Percentiles rank a stretch among this genome's conserved stretches.
Evolutionary conservation across 306 rosid genomes (phyloP).

Genomic region (Lupinus albus): DNA sequence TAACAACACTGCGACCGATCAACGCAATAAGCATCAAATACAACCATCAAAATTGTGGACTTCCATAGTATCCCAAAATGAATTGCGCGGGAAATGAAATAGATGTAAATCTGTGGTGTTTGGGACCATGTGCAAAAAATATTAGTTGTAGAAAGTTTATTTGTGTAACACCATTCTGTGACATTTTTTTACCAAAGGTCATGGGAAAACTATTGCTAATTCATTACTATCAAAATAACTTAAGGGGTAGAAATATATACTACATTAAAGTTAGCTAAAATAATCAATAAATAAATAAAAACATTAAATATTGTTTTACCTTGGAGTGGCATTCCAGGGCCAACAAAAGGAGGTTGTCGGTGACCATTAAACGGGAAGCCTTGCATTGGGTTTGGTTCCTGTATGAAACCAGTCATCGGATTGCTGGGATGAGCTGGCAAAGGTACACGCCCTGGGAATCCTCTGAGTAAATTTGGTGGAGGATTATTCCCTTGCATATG

Average conservation of each 20-base stretch:
- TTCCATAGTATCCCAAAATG: conserved; percentile 4
- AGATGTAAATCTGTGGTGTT: background rate
- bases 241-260: background rate
- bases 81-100: background rate
- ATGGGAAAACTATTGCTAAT: conserved; percentile 1
- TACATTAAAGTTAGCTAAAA: background rate
- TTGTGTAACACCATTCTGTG: background rate
- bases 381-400: conserved; percentile 67
- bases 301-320: conserved; percentile 55
- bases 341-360: conserved; percentile 63
- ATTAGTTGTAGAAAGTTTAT: conserved; percentile 12
- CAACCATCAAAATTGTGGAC: background rate
- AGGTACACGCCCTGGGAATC: conserved; percentile 68
- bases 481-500: conserved; percentile 67
- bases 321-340: conserved; percentile 65
- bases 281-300: no score
- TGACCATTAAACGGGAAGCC: conserved; percentile 65
- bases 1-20: background rate
- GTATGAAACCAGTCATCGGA: conserved; percentile 63
- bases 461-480: conserved; percentile 69
- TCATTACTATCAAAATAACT: conserved; percentile 15
- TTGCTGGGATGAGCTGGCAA: conserved; percentile 56
- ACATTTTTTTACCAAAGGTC: conserved; percentile 2
- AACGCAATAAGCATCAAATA: conserved; percentile 24
- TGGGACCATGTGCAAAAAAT: conserved; percentile 31